Evolutionary conservation across 768 basidiomycete species (phyloP), one percentile per base, ranked within the genome.

Genomic region (Tricholoma hemisulphureum): DNA sequence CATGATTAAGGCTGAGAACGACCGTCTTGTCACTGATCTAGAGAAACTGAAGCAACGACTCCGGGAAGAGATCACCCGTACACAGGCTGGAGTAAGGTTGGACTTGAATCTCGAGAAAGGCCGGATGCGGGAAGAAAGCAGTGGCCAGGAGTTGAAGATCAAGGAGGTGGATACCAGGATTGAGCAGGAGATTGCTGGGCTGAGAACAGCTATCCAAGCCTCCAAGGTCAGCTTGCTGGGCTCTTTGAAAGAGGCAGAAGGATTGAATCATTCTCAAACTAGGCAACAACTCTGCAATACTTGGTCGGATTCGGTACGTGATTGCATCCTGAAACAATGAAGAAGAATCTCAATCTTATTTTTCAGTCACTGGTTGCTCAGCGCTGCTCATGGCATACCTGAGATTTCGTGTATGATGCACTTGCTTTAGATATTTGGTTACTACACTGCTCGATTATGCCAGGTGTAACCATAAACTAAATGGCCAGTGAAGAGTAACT

Each of bases 91-190:
- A 16, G 97, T 99, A 3, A 78, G 96, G 53, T 74, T 99, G 14
- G 97, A 99, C 71, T 74, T 99, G 57, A 99, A 99, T 73, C 75
- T 98, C 23, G 96, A 99, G 78, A 98, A 98, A 73, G 94, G 94
- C 1, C 81, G 96, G 46, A 92, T 98, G 79, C 78, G 96, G 53
- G 95, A 98, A 68, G 95, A 98, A 77, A 87, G 86, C 62, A 88
- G 86, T 63, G 85, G 86, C 37, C 93, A 98, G 66, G 95, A 97
- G 67, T 77, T 95, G 53, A 98, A 98, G 83, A 91, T 98, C 68
- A 94, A 93, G 71, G 96, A 99, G 71, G 95, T 98, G 16, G 96
- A 98, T 66, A 98, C 96, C 3, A 77, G 92, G 69, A 98, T 98
- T 63, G 96, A 99, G 72, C 91, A 92, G 68, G 95, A 98, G 73